Evolutionary conservation across 208 protist species (phyloP), one percentile per base, ranked within the genome.

Genomic region (Leptomonas pyrrhocoris): DNA sequence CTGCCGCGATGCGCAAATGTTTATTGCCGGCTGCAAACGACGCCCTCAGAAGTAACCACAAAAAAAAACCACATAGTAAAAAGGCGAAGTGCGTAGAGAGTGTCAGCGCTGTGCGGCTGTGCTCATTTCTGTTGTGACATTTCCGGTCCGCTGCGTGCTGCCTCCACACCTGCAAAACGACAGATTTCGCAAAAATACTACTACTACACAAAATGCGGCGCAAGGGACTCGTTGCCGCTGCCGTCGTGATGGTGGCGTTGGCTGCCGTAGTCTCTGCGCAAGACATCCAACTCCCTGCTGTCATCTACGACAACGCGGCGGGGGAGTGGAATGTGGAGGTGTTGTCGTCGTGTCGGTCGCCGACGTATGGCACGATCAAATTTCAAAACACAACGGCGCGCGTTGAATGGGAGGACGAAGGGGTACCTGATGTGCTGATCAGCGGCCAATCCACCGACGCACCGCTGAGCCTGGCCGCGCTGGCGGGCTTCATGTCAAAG

Each of bases 311-410:
- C 27, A 57, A 76, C 45, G 86, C 85, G 21, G 84, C 70, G 31
- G 85, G 85, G 0, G 77, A 86, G 36, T 94, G 88, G 86, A 73
- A 56, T 27, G 72, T 90, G 38, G 81, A 88, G 58, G 50, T 94
- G 46, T 54, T 81, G 18, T 84, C 85, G 15, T 77, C 84, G 25
- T 91, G 85, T 49, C 45, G 76, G 2, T 51, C 51, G 11, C 56
- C 70, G 25, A 25, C 55, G 28, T 54, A 56, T 36, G 81, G 82
- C 23, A 77, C 53, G 36, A 57, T 89, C 6, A 74, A 72, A 13
- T 76, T 92, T 57, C 56, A 57, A 13, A 83, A 89, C 51, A 72
- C 60, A 19, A 81, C 77, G 2, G 77, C 77, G 3, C 46, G 42
- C 15, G 46, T 88, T 25, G 48, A 66, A 2, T 92, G 85, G 82